Percentiles rank a stretch among this genome's conserved stretches.
Conservation (phyloP, 805 yeast genomes). For the Zygosaccharomyces bisporus region DNA sequence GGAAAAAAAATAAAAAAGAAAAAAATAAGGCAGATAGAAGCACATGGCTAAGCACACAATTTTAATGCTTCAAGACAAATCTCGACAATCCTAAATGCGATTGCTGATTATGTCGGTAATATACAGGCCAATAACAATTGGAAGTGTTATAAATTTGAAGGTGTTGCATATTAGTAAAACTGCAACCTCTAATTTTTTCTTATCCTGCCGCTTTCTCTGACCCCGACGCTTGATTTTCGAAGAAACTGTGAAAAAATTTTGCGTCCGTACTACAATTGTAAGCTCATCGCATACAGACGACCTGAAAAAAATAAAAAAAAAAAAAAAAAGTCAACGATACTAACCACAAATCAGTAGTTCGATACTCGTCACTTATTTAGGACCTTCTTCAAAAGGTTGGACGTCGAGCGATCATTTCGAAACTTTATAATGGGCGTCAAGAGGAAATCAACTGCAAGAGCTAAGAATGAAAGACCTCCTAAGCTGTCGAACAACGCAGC, state of each 20-base stretch:
- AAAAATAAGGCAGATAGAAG: too few relatives aligned
- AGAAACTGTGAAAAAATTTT: slow-evolving; percentile 11
- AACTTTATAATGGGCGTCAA: slow-evolving; percentile 17
- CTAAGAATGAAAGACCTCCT: slow-evolving; percentile 24
- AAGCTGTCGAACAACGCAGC: slow-evolving; percentile 30
- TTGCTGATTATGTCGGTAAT: too few relatives aligned
- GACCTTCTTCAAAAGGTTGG: not conserved
- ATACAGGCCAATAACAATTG: too few relatives aligned
- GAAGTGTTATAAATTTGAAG: too few relatives aligned
- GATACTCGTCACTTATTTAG: not conserved
- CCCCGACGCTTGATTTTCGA: slow-evolving; percentile 1
- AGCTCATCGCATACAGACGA: slow-evolving; percentile 11
- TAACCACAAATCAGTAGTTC: not conserved
- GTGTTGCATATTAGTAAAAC: too few relatives aligned
- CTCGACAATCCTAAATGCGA: too few relatives aligned
- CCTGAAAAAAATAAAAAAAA: not conserved
- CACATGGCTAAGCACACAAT: too few relatives aligned
- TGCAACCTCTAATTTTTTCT: too few relatives aligned
- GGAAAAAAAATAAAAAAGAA: too few relatives aligned
- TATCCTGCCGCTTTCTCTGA: too few relatives aligned
- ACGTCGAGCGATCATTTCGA: not conserved
- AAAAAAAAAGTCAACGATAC: not conserved
- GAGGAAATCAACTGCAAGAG: slow-evolving; percentile 13
- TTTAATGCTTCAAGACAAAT: too few relatives aligned
- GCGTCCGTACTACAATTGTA: slow-evolving; percentile 1